phyloP scores from a whole-genome alignment of 352 stramenopile species.

The Globisporangium cylindrosporum region DNA sequence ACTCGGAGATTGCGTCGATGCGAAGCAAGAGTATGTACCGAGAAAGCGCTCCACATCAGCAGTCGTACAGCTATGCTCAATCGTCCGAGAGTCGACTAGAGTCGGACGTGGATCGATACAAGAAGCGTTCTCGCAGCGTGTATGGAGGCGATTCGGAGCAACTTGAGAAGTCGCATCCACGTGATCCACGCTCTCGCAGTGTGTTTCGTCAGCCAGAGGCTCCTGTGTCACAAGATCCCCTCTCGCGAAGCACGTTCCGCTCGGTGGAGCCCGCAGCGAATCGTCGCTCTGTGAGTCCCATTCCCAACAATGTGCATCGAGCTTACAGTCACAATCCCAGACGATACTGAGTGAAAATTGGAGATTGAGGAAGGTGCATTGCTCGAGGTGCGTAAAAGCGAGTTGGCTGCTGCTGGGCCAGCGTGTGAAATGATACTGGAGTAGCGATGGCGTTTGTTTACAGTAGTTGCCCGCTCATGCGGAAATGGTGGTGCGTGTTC shows the following conservation, averaged over 20 bases:
- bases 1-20: conserved; percentile 15
- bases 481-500: background rate
- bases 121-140: conserved; percentile 32
- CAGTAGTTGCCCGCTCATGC: background rate
- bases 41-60: background rate
- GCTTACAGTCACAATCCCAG: background rate
- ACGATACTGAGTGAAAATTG: background rate
- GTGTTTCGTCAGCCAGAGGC: conserved; percentile 23
- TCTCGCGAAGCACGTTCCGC: conserved; percentile 1
- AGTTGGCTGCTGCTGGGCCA: background rate
- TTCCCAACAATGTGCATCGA: background rate
- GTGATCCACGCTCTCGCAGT: conserved; percentile 24
- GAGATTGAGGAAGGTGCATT: background rate
- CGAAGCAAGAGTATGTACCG: conserved; percentile 16
- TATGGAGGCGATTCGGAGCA: conserved; percentile 19
- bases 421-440: background rate
- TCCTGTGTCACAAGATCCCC: background rate
- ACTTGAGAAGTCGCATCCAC: conserved; percentile 21
- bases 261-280: background rate
- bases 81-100: conserved; percentile 1
- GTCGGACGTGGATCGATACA: conserved; percentile 16
- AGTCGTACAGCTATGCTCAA: background rate
- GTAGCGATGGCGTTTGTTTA: background rate
- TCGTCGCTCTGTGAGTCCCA: conserved; percentile 6
- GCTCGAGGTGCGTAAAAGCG: background rate